Base-by-base conservation (phyloP, 192 early-diverging fungal species). In the Coemansia umbellata region DNA sequence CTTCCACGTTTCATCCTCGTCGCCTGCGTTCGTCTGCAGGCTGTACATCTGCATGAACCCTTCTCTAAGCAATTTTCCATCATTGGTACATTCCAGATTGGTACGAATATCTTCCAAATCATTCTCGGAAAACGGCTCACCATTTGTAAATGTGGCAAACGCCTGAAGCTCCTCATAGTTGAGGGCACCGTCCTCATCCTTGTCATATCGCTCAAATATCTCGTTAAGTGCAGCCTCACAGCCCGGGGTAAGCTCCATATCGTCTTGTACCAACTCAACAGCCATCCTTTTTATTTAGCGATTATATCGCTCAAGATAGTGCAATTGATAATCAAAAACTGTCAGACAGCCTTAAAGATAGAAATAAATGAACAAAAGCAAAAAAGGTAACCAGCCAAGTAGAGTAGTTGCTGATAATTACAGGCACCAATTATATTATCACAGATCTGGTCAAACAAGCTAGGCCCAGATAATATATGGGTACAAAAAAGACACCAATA, bases 31-130 rank as follows among this genome's bases (percentile, higher is more conserved):
- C 3, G 83, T 85, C 58, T 85, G 85, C 41, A 87, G 58, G 47
- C 85, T 84, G 74, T 89, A 90, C 82, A 94, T 83, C 63, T 94
- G 87, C 35, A 89, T 40, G 50, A 91, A 94, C 6, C 91, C 91
- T 31, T 76, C 78, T 18, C 65, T 69, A 2, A 85, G 83, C 45
- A 94, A 55, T 2, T 27, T 24, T 7, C 85, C 84, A 14, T 82
- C 73, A 4, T 79, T 63, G n/a, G 80, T 82, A 23, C 80, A 75
- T 36, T 89, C 81, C 47, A 93, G 84, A 31, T 80, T 81, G 19
- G 74, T 74, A 17, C 66, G 72, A 23, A 93, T 87, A 50, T 93
- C 91, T n/a, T 43, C 37, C 13, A 78, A 45, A 13, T 78, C 75
- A 0, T 31, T 36, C 14, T 53, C 31, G 3, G 67, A 37, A 54